Conservation (phyloP, 1,284 basidiomycete genomes). For the Pseudozyma sp. region DNA sequence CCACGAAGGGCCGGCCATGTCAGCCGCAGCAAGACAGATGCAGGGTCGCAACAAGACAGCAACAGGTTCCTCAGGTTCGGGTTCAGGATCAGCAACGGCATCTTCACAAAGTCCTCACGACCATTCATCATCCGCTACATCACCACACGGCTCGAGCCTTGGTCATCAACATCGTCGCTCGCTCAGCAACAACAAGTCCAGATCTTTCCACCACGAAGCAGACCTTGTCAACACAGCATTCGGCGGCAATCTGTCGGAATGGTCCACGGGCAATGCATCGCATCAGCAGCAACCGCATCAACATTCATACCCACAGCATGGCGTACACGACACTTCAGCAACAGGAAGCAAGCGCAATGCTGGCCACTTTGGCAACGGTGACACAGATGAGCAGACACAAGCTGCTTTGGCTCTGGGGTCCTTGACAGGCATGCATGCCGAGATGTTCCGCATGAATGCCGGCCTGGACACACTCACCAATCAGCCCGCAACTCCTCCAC, state of each 20-base stretch:
- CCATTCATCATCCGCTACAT: slow-evolving; percentile 47
- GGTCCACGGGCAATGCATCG: slow-evolving; percentile 17
- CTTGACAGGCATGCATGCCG: slow-evolving; percentile 49
- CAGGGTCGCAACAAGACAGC: slow-evolving; percentile 29
- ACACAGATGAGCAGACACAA: slow-evolving; percentile 47
- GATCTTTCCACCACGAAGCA: slow-evolving; percentile 39
- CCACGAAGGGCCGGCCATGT: slow-evolving; percentile 26
- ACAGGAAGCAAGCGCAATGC: slow-evolving; percentile 46
- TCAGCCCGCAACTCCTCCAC: slow-evolving; percentile 9
- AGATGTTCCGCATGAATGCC: slow-evolving; percentile 52
- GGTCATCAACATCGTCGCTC: slow-evolving; percentile 30
- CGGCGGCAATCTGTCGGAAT: slow-evolving; percentile 39
- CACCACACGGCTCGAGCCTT: slow-evolving; percentile 37
- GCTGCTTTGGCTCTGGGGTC: slow-evolving; percentile 41
- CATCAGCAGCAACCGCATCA: slow-evolving; percentile 21
- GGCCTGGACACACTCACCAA: slow-evolving; percentile 34
- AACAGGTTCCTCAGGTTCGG: slow-evolving; percentile 44
- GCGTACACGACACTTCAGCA: slow-evolving; percentile 28
- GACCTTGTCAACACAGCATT: slow-evolving; percentile 50
- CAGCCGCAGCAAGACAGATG: slow-evolving; percentile 35
- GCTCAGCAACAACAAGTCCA: slow-evolving; percentile 40
- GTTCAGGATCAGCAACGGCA: slow-evolving; percentile 47
- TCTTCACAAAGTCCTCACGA: slow-evolving; percentile 49
- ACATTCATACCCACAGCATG: slow-evolving; percentile 20
- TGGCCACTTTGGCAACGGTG: slow-evolving; percentile 31